Evolutionary conservation across 305 asterid genomes (phyloP), one percentile per base, ranked within the genome.

Genomic region (Nicotiana rustica): DNA sequence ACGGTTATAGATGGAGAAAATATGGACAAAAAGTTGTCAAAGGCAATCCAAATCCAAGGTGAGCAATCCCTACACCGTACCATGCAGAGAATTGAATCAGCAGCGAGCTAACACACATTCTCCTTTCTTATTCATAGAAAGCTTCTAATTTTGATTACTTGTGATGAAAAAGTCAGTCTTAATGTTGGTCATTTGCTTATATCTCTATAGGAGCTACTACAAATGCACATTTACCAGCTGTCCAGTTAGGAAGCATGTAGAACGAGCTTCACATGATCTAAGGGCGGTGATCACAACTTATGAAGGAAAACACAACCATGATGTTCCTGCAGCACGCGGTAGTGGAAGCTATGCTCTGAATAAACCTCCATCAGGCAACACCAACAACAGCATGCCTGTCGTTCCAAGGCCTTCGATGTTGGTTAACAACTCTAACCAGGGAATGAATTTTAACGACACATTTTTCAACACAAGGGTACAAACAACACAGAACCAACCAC

Each of bases 221-320:
- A 96, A 94, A 84, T 96, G 99, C 91, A 96, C 99, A 12, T 91
- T 21, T 84, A 75, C 83, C 1, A 94, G 96, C 2, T 96, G 99
- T 59, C 93, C 89, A 0, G 99, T 96, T 6, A 89, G 99, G 87
- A 96, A 96, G 75, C 98, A 96, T 17, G 98, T 96, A 1, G 99
- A 96, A 84, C 91, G 99, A 75, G 99, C 99, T 56, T 87, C 93
- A 84, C 98, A 94, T n/a, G 98, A 96, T 59, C 73, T 83, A 21
- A 85, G 97, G 81, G 95, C 99, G 0, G 99, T 96, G 79, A 93
- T 94, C 85, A 96, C 99, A 4, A 94, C 98, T 1, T 96, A 96
- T 67, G 99, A 96, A 85, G 98, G 99, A 47, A 96, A 96, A 82
- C 98, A 96, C 89, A 94, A 92, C 92, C 99, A 96, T 14, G 99